A percentile compares a stretch with the other conserved stretches of the same genome.
Conservation (phyloP, 75 land plant species). For the Selaginella tamariscina region DNA sequence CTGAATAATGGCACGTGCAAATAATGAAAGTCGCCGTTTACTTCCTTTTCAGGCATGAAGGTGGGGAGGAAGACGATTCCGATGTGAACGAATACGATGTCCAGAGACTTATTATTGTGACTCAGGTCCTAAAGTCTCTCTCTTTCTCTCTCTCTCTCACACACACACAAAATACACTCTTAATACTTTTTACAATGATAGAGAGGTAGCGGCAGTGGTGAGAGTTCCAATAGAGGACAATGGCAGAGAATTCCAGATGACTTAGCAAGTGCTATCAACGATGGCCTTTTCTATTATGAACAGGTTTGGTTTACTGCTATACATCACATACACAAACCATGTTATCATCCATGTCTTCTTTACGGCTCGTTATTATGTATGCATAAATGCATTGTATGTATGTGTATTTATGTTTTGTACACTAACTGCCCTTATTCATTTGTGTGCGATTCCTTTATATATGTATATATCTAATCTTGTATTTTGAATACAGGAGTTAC, state of each 20-base stretch:
- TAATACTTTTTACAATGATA: too few relatives aligned
- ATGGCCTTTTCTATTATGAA: slow-evolving; percentile 89
- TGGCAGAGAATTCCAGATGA: slow-evolving; percentile 52
- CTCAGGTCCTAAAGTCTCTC: too few relatives aligned
- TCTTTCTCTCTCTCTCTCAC: too few relatives aligned
- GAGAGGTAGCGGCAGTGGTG: slow-evolving; percentile 19
- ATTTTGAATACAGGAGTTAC: slow-evolving; percentile 16
- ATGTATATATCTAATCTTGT: background rate
- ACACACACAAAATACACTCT: too few relatives aligned
- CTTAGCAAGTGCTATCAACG: slow-evolving; percentile 70
- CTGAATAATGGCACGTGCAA: too few relatives aligned
- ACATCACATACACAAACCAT: too few relatives aligned
- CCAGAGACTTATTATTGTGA: slow-evolving; percentile 75
- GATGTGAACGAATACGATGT: slow-evolving; percentile 65
- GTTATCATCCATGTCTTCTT: too few relatives aligned
- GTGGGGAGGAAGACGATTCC: slow-evolving; percentile 75
- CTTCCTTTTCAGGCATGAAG: slow-evolving; percentile 31
- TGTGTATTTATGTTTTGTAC: too few relatives aligned
- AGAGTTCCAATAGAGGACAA: slow-evolving; percentile 24
- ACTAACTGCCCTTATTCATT: too few relatives aligned
- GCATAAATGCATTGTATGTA: too few relatives aligned
- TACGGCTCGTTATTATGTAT: too few relatives aligned
- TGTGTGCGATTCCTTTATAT: background rate
- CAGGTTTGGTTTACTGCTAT: slow-evolving; percentile 51
- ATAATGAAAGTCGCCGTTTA: too few relatives aligned